Conservation (phyloP, 2,329 filamentous ascomycete species). For the Hypoxylon sp. region DNA sequence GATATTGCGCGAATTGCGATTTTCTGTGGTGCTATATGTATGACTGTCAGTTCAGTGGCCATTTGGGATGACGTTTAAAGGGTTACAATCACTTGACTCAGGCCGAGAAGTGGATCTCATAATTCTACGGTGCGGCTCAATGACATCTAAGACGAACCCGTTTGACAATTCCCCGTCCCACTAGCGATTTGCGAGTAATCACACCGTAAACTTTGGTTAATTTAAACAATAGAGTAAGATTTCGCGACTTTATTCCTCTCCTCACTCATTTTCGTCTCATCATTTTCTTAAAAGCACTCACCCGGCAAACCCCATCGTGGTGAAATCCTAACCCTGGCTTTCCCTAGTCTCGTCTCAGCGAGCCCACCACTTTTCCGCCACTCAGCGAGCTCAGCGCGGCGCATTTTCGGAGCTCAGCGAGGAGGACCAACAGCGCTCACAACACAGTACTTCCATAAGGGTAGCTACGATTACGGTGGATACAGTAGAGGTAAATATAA, state of each 20-base stretch:
- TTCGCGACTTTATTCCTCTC: not conserved
- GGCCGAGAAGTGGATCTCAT: slow-evolving; percentile 20
- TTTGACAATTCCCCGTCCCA: not conserved
- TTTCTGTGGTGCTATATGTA: not conserved
- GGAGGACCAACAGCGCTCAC: not conserved
- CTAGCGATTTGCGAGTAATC: slow-evolving; percentile 6
- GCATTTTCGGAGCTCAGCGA: not conserved
- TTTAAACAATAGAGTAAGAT: not conserved
- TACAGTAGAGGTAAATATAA: not conserved
- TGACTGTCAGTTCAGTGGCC: not conserved
- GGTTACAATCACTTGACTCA: slow-evolving; percentile 18
- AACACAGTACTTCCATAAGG: not conserved
- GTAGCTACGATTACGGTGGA: not conserved
- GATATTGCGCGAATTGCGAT: not conserved
- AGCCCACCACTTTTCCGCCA: not conserved
- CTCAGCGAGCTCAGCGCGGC: not conserved
- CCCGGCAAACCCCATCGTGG: no score
- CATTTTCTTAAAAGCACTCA: not conserved
- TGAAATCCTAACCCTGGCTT: slow-evolving; percentile 2
- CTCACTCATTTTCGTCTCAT: not conserved
- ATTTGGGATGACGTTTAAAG: slow-evolving; percentile 14
- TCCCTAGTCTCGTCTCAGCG: not conserved
- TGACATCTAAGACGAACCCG: not conserved
- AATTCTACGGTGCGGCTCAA: slow-evolving; percentile 1
- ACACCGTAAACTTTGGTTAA: not conserved